These are phyloP conservation scores for Pleurotus pulmonarius DNA, from an alignment of 768 basidiomycete genomes.

Conservation along the genomic window DNA sequence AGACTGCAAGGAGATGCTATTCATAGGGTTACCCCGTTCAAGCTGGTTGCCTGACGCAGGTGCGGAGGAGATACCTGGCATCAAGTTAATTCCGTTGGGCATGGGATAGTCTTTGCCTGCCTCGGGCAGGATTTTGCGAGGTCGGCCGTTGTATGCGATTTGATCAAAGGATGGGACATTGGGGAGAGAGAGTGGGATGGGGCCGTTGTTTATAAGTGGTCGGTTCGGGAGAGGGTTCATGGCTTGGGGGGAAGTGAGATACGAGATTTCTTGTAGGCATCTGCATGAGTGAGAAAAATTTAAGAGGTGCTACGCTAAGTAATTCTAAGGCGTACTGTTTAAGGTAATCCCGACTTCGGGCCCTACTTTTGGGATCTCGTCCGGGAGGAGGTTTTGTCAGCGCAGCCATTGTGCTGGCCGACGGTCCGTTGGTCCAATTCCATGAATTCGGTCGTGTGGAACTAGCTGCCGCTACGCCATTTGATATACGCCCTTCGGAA, in stretches of 20 bases:
- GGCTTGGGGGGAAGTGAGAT: conserved; percentile 94
- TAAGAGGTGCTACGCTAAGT: conserved; percentile 10
- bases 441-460: conserved; percentile 52
- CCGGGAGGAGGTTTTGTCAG: conserved; percentile 73
- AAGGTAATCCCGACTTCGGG: conserved; percentile 91
- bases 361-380: conserved; percentile 93
- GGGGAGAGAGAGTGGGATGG: conserved; percentile 61
- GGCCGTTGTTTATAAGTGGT: conserved; percentile 65
- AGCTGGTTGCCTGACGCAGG: conserved; percentile 42
- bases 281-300: conserved; percentile 30
- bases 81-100: conserved; percentile 55
- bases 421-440: conserved; percentile 47
- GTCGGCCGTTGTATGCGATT: conserved; percentile 73
- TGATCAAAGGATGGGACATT: conserved; percentile 74
- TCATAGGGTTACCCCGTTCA: conserved; percentile 49
- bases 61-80: conserved; percentile 49
- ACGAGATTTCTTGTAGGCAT: conserved; percentile 97
- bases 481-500: conserved; percentile 59
- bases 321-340: conserved; percentile 69
- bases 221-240: conserved; percentile 95
- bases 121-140: conserved; percentile 78
- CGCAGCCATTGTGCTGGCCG: conserved; percentile 29
- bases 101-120: conserved; percentile 66
- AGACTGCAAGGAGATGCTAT: conserved; percentile 35
- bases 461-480: conserved; percentile 48